These are phyloP conservation scores for Candida adriatica DNA, from an alignment of 805 yeast species.

Conservation along the genomic window DNA sequence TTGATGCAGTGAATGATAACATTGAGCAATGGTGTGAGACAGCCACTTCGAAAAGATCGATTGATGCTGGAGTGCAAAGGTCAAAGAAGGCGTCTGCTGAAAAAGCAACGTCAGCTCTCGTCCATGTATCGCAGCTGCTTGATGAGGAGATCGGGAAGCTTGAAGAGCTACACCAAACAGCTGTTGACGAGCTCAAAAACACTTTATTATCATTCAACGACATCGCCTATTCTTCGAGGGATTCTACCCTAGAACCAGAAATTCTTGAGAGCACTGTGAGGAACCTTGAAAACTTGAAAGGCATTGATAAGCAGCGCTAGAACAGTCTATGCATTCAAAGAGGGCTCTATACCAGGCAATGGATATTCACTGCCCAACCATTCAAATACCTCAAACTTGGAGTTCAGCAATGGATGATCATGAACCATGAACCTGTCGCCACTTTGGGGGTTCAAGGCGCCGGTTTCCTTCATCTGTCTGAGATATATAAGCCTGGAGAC, in stretches of 20 bases:
- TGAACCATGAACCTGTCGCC: conserved; percentile 73
- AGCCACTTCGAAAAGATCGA: too few species aligned
- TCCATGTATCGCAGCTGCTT: conserved; percentile 23
- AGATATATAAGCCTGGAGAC: conserved; percentile 62
- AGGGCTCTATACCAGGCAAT: conserved; percentile 19
- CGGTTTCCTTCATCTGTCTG: conserved; percentile 40
- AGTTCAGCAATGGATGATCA: conserved; percentile 66
- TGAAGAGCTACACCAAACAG: conserved; percentile 18
- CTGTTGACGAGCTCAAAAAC: conserved; percentile 6
- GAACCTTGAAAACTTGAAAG: conserved; percentile 18
- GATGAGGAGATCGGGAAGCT: conserved; percentile 19
- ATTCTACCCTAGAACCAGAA: conserved; percentile 1
- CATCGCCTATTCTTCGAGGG: conserved; percentile 17
- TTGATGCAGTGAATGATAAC: conserved; percentile 3
- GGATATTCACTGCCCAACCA: conserved; percentile 43
- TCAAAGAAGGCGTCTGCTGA: too few species aligned
- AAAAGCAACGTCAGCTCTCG: conserved; percentile 15
- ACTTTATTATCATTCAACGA: conserved; percentile 19
- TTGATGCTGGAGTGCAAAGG: too few species aligned
- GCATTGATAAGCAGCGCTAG: too few species aligned
- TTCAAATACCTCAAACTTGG: conserved; percentile 80
- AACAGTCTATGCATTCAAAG: conserved; percentile 17
- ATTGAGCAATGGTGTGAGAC: conserved; percentile 5
- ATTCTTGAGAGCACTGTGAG: conserved; percentile 13
- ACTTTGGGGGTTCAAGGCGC: conserved; percentile 47